A percentile compares a stretch with the other conserved stretches of the same genome.
Conservation (phyloP, 768 basidiomycete species). For the Lactarius akahatsu region DNA sequence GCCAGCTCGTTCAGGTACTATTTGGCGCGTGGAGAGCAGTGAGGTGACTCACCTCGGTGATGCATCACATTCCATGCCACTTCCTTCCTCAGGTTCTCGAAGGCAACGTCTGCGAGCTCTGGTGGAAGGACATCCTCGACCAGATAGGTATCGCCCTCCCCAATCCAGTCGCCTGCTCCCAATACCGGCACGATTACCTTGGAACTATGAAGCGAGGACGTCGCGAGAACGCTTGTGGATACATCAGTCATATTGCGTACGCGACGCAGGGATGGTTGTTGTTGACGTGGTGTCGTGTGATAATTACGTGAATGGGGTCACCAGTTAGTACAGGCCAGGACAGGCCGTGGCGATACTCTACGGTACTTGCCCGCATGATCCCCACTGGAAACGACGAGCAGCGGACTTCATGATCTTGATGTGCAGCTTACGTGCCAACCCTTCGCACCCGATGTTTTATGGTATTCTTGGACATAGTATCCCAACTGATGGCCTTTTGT, state of each 20-base stretch:
- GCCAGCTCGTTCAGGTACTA: background rate
- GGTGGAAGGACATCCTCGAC: constrained; percentile 55
- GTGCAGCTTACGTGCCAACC: too few species aligned
- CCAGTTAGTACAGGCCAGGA: too few species aligned
- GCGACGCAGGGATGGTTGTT: background rate
- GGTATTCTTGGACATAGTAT: too few species aligned
- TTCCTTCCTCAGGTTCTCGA: constrained; percentile 58
- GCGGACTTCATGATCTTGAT: too few species aligned
- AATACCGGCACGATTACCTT: constrained; percentile 15
- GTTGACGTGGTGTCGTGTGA: background rate
- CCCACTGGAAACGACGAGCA: too few species aligned
- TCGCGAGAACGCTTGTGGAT: background rate
- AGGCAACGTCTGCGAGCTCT: constrained; percentile 54
- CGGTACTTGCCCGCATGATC: too few species aligned
- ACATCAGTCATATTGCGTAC: background rate
- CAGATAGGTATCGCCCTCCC: constrained; percentile 69
- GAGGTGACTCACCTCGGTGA: constrained; percentile 56
- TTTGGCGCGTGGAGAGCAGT: background rate
- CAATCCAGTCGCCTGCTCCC: constrained; percentile 43
- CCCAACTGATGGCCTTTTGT: too few species aligned
- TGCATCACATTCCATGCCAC: constrained; percentile 74
- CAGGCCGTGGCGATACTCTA: too few species aligned
- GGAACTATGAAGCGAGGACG: background rate
- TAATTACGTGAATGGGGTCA: background rate
- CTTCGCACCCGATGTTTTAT: too few species aligned